phyloP scores from a whole-genome alignment of 1,284 basidiomycete genomes.

The Melampsora americana region DNA sequence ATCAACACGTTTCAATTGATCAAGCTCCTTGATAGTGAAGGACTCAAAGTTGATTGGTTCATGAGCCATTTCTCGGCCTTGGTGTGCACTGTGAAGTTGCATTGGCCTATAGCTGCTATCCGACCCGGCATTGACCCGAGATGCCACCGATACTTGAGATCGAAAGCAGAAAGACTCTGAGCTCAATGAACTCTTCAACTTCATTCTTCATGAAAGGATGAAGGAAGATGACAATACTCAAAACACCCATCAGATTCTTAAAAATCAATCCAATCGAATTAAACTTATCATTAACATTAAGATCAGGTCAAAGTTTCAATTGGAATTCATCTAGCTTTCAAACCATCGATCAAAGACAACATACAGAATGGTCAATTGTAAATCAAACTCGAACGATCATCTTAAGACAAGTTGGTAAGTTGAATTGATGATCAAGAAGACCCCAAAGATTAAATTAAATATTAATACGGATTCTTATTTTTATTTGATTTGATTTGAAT shows the following conservation, averaged over 20 bases:
- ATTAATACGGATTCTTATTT: background rate
- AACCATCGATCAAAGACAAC: conserved; percentile 22
- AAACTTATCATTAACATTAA: conserved; percentile 47
- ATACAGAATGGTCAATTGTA: conserved; percentile 48
- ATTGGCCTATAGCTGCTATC: too few species aligned
- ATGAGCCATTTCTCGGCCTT: too few species aligned
- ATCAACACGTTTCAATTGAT: too few species aligned
- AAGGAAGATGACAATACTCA: conserved; percentile 29
- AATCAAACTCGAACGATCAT: conserved; percentile 50
- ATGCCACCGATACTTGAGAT: too few species aligned
- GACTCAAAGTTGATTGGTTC: too few species aligned
- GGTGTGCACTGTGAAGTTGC: too few species aligned
- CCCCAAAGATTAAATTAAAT: too few species aligned
- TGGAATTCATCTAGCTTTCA: conserved; percentile 46
- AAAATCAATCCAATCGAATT: conserved; percentile 48
- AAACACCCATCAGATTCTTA: conserved; percentile 50
- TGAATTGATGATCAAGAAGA: too few species aligned
- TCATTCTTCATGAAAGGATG: too few species aligned
- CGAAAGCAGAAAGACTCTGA: too few species aligned
- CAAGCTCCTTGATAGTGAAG: too few species aligned
- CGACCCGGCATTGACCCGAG: too few species aligned
- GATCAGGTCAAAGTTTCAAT: conserved; percentile 50
- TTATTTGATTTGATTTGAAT: background rate
- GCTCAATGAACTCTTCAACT: background rate
- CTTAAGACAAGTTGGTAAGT: conserved; percentile 50